phyloP scores from a whole-genome alignment of 257 asterid species.

The Solanum verrucosum region DNA sequence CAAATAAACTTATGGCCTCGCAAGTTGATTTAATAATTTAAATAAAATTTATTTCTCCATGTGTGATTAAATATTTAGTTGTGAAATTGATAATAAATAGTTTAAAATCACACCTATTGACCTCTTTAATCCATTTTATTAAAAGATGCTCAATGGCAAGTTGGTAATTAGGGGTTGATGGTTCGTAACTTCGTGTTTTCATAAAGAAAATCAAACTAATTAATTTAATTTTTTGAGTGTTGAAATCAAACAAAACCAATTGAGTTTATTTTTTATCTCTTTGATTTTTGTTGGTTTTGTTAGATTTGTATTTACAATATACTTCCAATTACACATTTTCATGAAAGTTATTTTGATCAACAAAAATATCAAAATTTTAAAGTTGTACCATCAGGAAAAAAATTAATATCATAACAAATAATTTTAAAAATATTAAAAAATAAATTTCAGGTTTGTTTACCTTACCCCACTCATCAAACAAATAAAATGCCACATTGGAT shows the following conservation, averaged over 20 bases:
- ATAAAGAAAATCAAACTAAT: no score
- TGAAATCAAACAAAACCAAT: no score
- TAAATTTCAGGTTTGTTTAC: neutral
- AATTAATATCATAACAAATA: neutral
- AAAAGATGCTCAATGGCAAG: neutral
- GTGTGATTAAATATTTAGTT: neutral
- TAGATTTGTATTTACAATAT: neutral
- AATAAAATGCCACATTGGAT: neutral
- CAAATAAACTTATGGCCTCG: neutral
- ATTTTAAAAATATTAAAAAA: neutral
- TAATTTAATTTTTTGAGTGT: no score
- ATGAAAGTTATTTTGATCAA: neutral
- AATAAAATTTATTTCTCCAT: neutral
- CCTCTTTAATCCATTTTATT: neutral
- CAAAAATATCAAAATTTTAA: neutral
- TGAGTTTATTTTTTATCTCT: neutral
- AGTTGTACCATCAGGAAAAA: neutral
- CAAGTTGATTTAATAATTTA: neutral
- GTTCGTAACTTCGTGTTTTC: neutral
- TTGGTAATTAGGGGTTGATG: no score
- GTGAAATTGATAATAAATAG: neutral
- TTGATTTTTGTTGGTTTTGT: neutral
- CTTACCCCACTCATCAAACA: neutral
- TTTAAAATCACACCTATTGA: neutral
- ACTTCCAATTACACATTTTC: neutral